phyloP scores from a whole-genome alignment of 352 stramenopile genomes.

The Globisporangium takayamanum region DNA sequence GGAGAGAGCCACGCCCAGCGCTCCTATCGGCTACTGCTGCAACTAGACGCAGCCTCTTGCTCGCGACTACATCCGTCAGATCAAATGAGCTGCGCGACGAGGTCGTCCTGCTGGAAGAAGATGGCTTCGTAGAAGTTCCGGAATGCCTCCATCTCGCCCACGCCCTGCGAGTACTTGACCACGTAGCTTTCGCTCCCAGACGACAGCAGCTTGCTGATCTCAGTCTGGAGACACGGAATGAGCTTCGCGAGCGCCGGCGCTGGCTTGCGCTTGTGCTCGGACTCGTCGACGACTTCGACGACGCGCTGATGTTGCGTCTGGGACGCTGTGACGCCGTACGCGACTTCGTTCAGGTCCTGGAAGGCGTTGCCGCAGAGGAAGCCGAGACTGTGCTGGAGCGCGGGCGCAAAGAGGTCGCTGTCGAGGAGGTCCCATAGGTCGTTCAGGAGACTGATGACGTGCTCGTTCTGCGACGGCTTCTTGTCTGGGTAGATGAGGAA shows the following conservation, averaged over 20 bases:
- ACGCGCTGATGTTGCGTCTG: conserved; percentile 12
- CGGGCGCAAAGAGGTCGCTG: conserved; percentile 67
- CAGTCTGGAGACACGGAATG: conserved; percentile 65
- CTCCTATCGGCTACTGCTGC: too few species aligned
- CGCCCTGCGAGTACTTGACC: conserved; percentile 68
- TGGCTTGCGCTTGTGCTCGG: conserved; percentile 27
- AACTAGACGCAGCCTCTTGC: not conserved
- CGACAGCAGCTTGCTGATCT: conserved; percentile 66
- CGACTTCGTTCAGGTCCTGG: conserved; percentile 71
- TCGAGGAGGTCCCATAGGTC: conserved; percentile 79
- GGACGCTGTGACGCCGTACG: conserved; percentile 39
- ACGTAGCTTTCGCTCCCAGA: conserved; percentile 46
- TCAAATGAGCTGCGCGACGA: conserved; percentile 34
- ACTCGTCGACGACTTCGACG: conserved; percentile 24
- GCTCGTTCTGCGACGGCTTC: conserved; percentile 52
- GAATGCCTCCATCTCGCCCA: conserved; percentile 76
- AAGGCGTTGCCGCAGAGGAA: conserved; percentile 78
- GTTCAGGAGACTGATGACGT: conserved; percentile 75
- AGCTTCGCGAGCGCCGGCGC: conserved; percentile 70
- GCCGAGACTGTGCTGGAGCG: conserved; percentile 60
- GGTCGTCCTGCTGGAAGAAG: conserved; percentile 62
- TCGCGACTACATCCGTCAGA: not conserved
- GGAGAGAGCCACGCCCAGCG: not conserved
- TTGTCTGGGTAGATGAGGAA: conserved; percentile 81
- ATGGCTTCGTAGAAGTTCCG: conserved; percentile 81